Base-by-base conservation (phyloP, 2,329 filamentous ascomycete species). In the Fusarium guadeloupense region DNA sequence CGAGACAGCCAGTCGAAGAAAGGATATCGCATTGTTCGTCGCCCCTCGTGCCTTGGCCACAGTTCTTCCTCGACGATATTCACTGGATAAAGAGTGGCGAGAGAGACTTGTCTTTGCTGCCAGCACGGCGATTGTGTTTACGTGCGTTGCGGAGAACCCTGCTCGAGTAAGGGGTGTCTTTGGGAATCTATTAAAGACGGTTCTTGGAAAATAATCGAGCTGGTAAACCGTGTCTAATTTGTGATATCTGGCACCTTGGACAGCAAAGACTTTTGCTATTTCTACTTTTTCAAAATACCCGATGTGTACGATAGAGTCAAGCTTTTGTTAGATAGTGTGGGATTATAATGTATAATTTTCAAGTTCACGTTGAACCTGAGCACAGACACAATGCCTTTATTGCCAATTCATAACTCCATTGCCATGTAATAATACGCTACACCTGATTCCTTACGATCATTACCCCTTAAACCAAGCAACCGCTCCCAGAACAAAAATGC, bases 11-110 rank as follows among this genome's bases (percentile, higher is more conserved):
- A 79, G 80, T 39, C 83, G 90, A 60, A 81, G 89, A 52, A 88
- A 89, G 69, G 92, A 96, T 70, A 84, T 96, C 71, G 85, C 89
- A 9, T 81, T 95, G 33, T 96, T 96, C 72, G 91, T 95, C 37
- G 86, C 90, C 17, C 92, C 92, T 0, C 82, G 91, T 60, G 92
- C 92, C 13, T 79, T 91, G 60, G 90, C 89, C 9, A 91, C 89
- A 1, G 73, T 93, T 58, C 76, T 96, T 14, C 92, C 92, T 7
- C 79, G 92, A 57, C 80, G 84, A 34, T 96, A 95, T 73, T 71
- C 74, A 3, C 67, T 74, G 54, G 77, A 86, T 69, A 82, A 87
- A 74, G 83, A 89, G 78, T 89, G 87, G 86, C 80, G 84, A 45
- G 89, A 92, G 78, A 86, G 81, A 31, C 58, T 85, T 25, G 83